phyloP scores from a whole-genome alignment of 31 red algal genomes.

The Porphyra umbilicalis region DNA sequence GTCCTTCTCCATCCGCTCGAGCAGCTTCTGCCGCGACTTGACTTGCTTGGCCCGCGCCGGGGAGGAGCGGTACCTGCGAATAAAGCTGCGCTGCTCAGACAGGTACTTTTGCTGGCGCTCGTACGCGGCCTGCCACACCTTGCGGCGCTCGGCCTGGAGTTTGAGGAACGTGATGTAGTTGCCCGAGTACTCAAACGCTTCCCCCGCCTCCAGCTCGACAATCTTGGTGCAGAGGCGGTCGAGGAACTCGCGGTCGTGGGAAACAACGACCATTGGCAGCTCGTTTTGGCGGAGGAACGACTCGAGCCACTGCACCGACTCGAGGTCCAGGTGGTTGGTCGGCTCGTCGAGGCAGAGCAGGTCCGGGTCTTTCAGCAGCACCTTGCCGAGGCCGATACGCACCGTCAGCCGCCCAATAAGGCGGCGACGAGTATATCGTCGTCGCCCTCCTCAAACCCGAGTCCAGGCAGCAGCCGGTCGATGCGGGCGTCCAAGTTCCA shows the following conservation, averaged over 20 bases:
- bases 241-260: slow-evolving; percentile 93
- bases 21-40: slow-evolving; percentile 78
- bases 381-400: slow-evolving; percentile 92
- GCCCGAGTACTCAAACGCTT: slow-evolving; percentile 80
- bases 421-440: slow-evolving; percentile 66
- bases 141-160: slow-evolving; percentile 62
- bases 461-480: slow-evolving; percentile 82
- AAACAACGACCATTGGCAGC: slow-evolving; percentile 88
- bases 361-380: slow-evolving; percentile 88
- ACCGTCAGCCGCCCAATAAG: slow-evolving; percentile 96
- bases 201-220: slow-evolving; percentile 90
- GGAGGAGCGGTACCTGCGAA: slow-evolving; percentile 56
- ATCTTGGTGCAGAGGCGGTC: slow-evolving; percentile 92
- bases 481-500: slow-evolving; percentile 81
- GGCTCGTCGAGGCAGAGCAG: slow-evolving; percentile 93
- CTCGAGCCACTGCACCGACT: slow-evolving; percentile 96
- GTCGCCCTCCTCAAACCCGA: slow-evolving; percentile 87
- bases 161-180: slow-evolving; percentile 88
- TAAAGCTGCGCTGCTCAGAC: slow-evolving; percentile 77
- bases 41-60: slow-evolving; percentile 80
- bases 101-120: slow-evolving; percentile 84
- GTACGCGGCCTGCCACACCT: slow-evolving; percentile 82
- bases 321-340: slow-evolving; percentile 96
- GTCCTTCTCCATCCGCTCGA: slow-evolving; percentile 67
- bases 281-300: slow-evolving; percentile 41